Conservation (phyloP, 2,329 filamentous ascomycete species). For the Trichoderma polysporum region DNA sequence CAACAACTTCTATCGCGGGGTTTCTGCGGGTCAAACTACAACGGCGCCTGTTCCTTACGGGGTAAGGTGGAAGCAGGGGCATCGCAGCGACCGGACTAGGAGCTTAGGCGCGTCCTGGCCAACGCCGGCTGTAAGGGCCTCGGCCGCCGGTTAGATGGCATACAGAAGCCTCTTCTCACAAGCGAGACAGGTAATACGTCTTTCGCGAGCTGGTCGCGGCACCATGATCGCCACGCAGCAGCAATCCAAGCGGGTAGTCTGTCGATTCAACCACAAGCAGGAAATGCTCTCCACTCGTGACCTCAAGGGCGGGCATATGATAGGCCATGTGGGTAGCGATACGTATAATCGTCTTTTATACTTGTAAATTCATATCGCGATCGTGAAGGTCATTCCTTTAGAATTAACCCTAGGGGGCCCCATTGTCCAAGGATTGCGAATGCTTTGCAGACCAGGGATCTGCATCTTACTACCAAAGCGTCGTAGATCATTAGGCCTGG, state of each 20-base stretch:
- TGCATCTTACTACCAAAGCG: conserved; percentile 20
- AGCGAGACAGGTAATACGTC: not conserved
- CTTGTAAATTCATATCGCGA: not conserved
- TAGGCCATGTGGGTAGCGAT: not conserved
- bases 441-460: conserved; percentile 22
- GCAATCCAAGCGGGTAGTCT: not conserved
- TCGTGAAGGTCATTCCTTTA: not conserved
- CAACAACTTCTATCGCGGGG: conserved; percentile 18
- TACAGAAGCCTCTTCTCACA: not conserved
- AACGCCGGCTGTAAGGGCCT: conserved; percentile 33
- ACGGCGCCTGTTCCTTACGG: conserved; percentile 18
- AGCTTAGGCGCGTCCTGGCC: conserved; percentile 22
- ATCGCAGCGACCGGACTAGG: not conserved
- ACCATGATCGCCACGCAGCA: conserved; percentile 5
- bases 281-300: not conserved
- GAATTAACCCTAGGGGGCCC: not conserved
- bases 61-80: conserved; percentile 15
- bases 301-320: not conserved
- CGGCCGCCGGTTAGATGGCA: conserved; percentile 31
- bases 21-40: conserved; percentile 17
- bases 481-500: conserved; percentile 18
- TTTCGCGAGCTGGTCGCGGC: not conserved
- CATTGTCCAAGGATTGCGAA: conserved; percentile 12
- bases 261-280: not conserved
- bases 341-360: not conserved